Base-by-base conservation (phyloP, 192 early-diverging fungal species). In the Spizellomyces punctatus region DNA sequence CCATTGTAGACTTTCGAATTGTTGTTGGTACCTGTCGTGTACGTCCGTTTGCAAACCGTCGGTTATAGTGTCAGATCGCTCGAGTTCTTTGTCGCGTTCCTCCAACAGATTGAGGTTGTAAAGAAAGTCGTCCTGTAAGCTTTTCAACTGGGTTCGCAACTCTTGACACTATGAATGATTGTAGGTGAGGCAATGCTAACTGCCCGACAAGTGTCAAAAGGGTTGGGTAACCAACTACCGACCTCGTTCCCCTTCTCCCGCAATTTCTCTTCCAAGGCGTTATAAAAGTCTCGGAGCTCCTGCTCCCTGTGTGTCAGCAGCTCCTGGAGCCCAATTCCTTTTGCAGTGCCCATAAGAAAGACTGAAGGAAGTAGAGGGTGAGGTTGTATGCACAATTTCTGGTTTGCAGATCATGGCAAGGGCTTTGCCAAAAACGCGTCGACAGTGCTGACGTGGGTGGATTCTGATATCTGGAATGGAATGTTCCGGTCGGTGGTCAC, bases 71-170 rank as follows among this genome's bases (percentile, higher is more conserved):
- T 80, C 78, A 54, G 47, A 76, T 42, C 43, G 14, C 45, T 83
- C 78, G 6, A 83, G 71, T 42, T 83, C 78, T 5, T 21, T 22
- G 62, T 83, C 82, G 6, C 82, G 64, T 5, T 83, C 78, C 42
- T 72, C 76, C 14, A 83, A 55, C 5, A 83, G 45, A 5, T 17
- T 19, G 16, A 83, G 46, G 58, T 83, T 83, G 66, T 71, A 83
- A 12, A 58, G 44, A 62, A 83, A 83, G 60, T 83, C 82, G 22
- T 76, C 76, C 44, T 76, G 69, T 10, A 76, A 59, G 17, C 17
- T 45, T 19, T 64, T 63, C 8, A 76, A 49, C 21, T 60, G 59
- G 14, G 36, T 46, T 19, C 57, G 36, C 27, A 70, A 58, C 57
- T 61, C 58, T 10, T 22, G 12, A 43, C 68, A 70, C 68, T 70